phyloP scores from a whole-genome alignment of 768 basidiomycete species.

The Omphalotus guepiniiformis region DNA sequence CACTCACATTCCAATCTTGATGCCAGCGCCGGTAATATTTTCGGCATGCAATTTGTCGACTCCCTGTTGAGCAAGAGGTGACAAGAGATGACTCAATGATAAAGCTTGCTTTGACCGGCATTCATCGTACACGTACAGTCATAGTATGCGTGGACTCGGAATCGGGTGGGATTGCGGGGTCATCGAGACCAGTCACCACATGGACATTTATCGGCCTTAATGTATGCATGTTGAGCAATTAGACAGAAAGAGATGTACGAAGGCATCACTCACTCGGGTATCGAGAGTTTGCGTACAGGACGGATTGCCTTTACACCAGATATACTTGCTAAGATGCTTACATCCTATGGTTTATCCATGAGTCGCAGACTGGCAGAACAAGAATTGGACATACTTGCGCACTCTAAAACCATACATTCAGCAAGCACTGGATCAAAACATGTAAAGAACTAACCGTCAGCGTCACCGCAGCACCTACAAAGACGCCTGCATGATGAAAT shows the following conservation, averaged over 20 bases:
- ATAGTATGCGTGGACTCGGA: constrained; percentile 48
- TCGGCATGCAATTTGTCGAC: constrained; percentile 62
- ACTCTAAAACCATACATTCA: constrained; percentile 16
- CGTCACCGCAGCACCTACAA: constrained; percentile 56
- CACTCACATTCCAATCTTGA: constrained; percentile 63
- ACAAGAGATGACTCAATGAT: too few relatives aligned
- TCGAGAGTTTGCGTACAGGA: constrained; percentile 41
- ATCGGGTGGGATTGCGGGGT: constrained; percentile 42
- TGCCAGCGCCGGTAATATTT: constrained; percentile 57
- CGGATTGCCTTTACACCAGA: constrained; percentile 54
- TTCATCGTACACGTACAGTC: constrained; percentile 34
- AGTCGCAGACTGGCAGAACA: not conserved
- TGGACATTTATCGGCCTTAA: constrained; percentile 40
- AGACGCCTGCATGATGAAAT: constrained; percentile 48
- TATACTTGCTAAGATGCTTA: constrained; percentile 35
- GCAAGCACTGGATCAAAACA: not conserved
- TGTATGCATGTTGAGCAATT: not conserved
- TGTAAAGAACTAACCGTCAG: constrained; percentile 31
- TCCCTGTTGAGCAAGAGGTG: too few relatives aligned
- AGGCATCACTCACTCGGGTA: constrained; percentile 33
- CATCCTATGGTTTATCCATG: constrained; percentile 34
- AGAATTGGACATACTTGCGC: constrained; percentile 20
- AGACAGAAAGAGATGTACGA: constrained; percentile 1
- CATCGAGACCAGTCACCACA: constrained; percentile 37
- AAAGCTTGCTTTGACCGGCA: too few relatives aligned